Conservation (phyloP, 306 rosid species). For the Citrullus mucosospermus region DNA sequence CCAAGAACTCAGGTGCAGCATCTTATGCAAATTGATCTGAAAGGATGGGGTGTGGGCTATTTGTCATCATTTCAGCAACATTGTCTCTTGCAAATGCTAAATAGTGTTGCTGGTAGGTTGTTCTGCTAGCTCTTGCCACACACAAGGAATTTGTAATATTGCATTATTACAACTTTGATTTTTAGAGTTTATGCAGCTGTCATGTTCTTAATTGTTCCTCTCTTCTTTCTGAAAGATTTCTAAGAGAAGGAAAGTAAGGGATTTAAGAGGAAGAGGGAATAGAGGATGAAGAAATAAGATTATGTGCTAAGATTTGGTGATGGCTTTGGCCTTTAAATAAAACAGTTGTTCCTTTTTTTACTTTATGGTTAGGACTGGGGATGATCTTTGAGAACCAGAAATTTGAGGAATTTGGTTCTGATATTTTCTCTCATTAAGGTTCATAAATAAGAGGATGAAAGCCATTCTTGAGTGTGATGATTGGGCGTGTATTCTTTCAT, state of each 20-base stretch:
- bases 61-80: conserved; percentile 86
- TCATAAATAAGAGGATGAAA: neutral
- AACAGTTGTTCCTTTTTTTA: neutral
- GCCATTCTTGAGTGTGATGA: neutral
- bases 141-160: neutral
- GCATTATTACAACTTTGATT: neutral
- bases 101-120: conserved; percentile 90
- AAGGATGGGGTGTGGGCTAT: conserved; percentile 98
- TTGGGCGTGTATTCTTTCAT: neutral
- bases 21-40: conserved; percentile 95
- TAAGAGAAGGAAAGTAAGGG: neutral
- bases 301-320: neutral
- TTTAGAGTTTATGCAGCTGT: neutral
- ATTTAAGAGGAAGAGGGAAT: neutral
- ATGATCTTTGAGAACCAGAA: neutral
- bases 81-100: conserved; percentile 91
- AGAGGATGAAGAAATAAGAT: neutral
- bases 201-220: neutral
- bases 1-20: conserved; percentile 98
- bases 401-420: neutral
- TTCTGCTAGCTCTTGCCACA: conserved; percentile 3
- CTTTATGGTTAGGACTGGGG: neutral
- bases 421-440: neutral
- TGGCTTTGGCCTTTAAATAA: neutral
- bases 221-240: neutral